Conservation (phyloP, 306 rosid genomes). For the Notholithocarpus densiflorus region DNA sequence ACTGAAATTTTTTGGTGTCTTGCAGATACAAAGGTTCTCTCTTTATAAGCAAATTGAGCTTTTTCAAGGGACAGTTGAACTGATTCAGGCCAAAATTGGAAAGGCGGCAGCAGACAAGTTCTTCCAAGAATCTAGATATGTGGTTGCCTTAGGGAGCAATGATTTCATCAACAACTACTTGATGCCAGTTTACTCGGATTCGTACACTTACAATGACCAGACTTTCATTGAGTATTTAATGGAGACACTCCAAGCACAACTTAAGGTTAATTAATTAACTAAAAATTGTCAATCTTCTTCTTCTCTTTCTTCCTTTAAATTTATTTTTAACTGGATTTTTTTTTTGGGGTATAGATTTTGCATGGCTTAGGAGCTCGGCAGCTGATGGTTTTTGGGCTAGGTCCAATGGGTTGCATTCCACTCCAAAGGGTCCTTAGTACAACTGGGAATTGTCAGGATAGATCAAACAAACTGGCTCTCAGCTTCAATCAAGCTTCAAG, state of each 20-base stretch:
- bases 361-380: conserved; percentile 76
- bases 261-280: conserved; percentile 42
- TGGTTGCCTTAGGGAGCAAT: conserved; percentile 90
- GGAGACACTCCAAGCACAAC: conserved; percentile 63
- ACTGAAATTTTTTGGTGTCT: not conserved
- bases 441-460: conserved; percentile 59
- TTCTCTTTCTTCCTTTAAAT: not conserved
- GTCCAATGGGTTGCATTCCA: conserved; percentile 97
- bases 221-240: conserved; percentile 60
- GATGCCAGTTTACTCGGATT: conserved; percentile 83
- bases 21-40: conserved; percentile 76
- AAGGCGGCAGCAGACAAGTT: conserved; percentile 49
- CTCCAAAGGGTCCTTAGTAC: conserved; percentile 81
- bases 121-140: conserved; percentile 60
- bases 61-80: conserved; percentile 59
- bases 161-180: conserved; percentile 93
- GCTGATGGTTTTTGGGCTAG: conserved; percentile 80
- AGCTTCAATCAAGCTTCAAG: conserved; percentile 64
- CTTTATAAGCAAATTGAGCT: conserved; percentile 74
- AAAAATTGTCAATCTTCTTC: not conserved
- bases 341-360: conserved; percentile 45
- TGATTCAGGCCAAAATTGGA: conserved; percentile 63
- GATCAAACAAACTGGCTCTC: conserved; percentile 68
- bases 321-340: not conserved
- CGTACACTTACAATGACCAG: conserved; percentile 87